phyloP scores from a whole-genome alignment of 306 rosid genomes.

The Cyamopsis tetragonoloba region DNA sequence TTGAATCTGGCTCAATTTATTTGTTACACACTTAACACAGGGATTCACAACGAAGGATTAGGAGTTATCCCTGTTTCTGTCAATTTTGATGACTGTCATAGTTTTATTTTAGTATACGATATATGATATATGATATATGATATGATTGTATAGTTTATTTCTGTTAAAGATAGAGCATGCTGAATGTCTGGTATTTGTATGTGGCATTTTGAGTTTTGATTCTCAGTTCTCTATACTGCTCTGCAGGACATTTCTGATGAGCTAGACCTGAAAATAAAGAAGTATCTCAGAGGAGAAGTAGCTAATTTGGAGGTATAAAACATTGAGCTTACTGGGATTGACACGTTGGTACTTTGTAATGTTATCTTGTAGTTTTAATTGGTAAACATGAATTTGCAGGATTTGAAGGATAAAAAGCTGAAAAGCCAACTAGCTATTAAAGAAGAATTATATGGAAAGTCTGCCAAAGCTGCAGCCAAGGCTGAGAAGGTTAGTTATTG shows the following conservation, averaged over 20 bases:
- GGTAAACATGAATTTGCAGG: slow-evolving; percentile 41
- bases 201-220: not conserved
- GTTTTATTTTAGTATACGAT: no score
- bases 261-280: slow-evolving; percentile 48
- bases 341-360: not conserved
- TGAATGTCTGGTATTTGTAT: not conserved
- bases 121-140: no score
- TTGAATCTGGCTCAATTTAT: slow-evolving; percentile 6
- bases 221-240: not conserved
- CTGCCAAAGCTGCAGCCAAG: slow-evolving; percentile 78
- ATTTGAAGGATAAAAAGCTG: slow-evolving; percentile 64
- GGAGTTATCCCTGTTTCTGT: not conserved
- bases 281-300: slow-evolving; percentile 79
- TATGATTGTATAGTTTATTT: not conserved
- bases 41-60: not conserved
- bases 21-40: not conserved
- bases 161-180: not conserved
- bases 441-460: slow-evolving; percentile 55
- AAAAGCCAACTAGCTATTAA: slow-evolving; percentile 62
- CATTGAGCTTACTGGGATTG: not conserved
- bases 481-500: slow-evolving; percentile 63
- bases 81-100: not conserved
- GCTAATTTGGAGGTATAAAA: slow-evolving; percentile 59
- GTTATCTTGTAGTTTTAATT: not conserved
- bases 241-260: slow-evolving; percentile 59